Evolutionary conservation across 2,329 filamentous ascomycete genomes (phyloP).

Genomic region (Sporothrix phasma): DNA sequence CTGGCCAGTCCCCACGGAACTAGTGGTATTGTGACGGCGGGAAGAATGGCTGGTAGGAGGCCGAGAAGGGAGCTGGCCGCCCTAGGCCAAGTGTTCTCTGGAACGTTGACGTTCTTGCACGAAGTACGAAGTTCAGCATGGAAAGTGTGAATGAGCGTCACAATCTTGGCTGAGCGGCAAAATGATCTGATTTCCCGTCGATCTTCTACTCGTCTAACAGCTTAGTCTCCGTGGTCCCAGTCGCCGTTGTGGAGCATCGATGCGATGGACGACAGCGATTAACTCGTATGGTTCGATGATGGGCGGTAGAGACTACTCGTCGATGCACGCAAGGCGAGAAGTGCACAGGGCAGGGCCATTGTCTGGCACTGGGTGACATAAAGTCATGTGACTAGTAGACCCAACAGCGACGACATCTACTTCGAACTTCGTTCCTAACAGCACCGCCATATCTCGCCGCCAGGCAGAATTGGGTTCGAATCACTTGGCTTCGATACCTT

Average conservation of each 20-base stretch:
- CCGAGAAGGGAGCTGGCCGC: conserved; percentile 37
- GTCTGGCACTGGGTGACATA: too few species aligned
- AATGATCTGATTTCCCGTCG: background rate
- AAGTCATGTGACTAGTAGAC: too few species aligned
- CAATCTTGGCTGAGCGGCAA: background rate
- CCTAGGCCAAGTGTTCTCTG: conserved; percentile 50
- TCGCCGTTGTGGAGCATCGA: conserved; percentile 45
- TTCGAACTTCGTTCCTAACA: too few species aligned
- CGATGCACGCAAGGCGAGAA: too few species aligned
- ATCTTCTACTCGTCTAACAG: background rate
- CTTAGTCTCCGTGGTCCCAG: conserved; percentile 36
- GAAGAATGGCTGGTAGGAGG: conserved; percentile 44
- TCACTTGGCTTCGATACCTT: conserved; percentile 48
- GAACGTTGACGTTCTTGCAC: conserved; percentile 45
- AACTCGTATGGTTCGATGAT: too few species aligned
- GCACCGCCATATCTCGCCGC: conserved; percentile 39
- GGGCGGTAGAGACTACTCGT: too few species aligned
- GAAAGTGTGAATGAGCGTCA: conserved; percentile 16
- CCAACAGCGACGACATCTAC: conserved; percentile 41
- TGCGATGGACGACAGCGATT: conserved; percentile 47
- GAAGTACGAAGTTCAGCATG: too few species aligned
- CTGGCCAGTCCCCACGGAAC: conserved; percentile 42
- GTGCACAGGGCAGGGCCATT: too few species aligned
- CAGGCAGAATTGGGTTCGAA: conserved; percentile 47
- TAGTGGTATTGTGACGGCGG: conserved; percentile 45